Conservation (phyloP, 352 stramenopile species). For the Thraustochytrium striatum region DNA sequence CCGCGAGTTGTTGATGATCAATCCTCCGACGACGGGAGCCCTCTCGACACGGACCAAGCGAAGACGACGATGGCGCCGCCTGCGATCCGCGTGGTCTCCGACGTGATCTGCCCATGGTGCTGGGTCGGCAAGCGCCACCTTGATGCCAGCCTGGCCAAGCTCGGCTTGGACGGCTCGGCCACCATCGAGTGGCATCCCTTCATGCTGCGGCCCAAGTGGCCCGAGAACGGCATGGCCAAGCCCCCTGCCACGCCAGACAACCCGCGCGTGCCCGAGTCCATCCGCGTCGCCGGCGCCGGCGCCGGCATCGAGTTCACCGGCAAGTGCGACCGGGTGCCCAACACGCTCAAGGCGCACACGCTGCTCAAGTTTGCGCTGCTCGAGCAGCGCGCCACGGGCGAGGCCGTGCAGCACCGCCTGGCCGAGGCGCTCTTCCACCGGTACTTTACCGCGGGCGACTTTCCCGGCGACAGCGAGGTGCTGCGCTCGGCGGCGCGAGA, state of each 20-base stretch:
- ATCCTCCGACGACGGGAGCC: too few species aligned
- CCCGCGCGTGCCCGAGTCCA: not conserved
- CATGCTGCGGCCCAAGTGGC: slow-evolving; percentile 5
- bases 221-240: slow-evolving; percentile 1
- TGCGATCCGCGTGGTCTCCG: not conserved
- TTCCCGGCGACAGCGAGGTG: not conserved
- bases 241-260: not conserved
- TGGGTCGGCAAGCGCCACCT: slow-evolving; percentile 31
- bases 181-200: not conserved
- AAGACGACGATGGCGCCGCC: not conserved
- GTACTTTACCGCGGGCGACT: slow-evolving; percentile 7
- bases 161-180: not conserved
- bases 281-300: not conserved
- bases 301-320: slow-evolving; percentile 19
- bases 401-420: not conserved
- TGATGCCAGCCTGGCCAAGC: not conserved
- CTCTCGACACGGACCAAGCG: too few species aligned
- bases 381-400: too few species aligned
- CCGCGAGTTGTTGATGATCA: too few species aligned
- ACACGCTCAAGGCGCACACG: slow-evolving; percentile 10
- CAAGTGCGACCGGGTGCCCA: slow-evolving; percentile 5
- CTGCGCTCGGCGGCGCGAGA: not conserved
- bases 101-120: slow-evolving; percentile 17
- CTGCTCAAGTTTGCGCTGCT: not conserved
- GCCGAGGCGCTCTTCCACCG: slow-evolving; percentile 3